Evolutionary conservation across 2,329 filamentous ascomycete species (phyloP), one percentile per base, ranked within the genome.

Genomic region (Thelonectria rubi): DNA sequence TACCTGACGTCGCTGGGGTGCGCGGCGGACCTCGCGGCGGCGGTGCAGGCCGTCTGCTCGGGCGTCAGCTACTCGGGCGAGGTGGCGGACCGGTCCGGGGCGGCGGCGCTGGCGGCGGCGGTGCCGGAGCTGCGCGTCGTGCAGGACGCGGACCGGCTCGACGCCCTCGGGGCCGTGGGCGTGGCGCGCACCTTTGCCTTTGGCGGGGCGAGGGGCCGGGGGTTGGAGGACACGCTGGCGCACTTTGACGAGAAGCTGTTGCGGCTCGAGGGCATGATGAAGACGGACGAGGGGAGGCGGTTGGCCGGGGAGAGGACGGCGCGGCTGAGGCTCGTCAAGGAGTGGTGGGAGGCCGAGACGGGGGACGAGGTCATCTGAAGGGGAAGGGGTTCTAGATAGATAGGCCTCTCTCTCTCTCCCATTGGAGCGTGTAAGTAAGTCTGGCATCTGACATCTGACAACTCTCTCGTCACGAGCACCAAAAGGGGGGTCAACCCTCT

Each of bases 61-160:
- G 86, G 91, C 55, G 92, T 97, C 17, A 92, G 91, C 64, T 97
- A 92, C 79, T 89, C 86, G 3, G 84, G 85, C 66, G 94, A 97
- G 77, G 80, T 86, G 50, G 86, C 85, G 69, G 82, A 93, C 71
- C 89, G 90, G 1, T 78, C 77, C 6, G 77, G 79, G 12, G 88
- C 92, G 76, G 76, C n/a, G 76, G 79, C 32, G 1, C 80, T 94
- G n/a, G 80, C 96, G n/a, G 74, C 73, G 6, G 72, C 78, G 30
- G 81, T 91, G 74, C 92, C 92, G 1, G 77, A 79, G 68, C 72
- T 80, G 34, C 93, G 87, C 0, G 86, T 97, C 49, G 93, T 97
- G 32, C 94, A 97, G 78, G 94, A 97, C 76, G 94, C 94, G 4
- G 94, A 97, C 79, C 84, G 94, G 7, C 81, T 98, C n/a, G 94